Conservation (phyloP, 306 rosid genomes). For the Abrus precatorius region DNA sequence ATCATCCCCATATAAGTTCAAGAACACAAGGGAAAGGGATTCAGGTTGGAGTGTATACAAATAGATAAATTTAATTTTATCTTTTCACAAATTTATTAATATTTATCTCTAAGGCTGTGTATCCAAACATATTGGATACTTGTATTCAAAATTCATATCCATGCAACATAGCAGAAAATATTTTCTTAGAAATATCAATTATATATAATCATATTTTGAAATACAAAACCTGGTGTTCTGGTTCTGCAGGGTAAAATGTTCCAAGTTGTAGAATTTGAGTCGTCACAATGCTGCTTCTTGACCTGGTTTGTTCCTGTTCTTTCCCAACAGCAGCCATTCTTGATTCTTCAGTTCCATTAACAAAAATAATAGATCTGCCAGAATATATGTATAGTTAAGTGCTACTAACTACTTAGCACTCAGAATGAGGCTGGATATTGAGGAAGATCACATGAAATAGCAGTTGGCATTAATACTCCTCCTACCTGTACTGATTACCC, state of each 20-base stretch:
- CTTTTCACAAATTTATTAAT: no score
- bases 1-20: background rate
- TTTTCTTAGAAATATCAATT: constrained; percentile 26
- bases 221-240: constrained; percentile 87
- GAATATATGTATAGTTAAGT: constrained; percentile 36
- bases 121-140: background rate
- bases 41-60: background rate
- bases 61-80: constrained; percentile 4
- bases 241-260: constrained; percentile 80
- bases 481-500: constrained; percentile 91
- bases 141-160: background rate
- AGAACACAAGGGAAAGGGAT: background rate
- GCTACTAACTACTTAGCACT: background rate
- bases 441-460: constrained; percentile 21
- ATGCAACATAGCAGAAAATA: constrained; percentile 20
- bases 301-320: constrained; percentile 86
- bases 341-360: constrained; percentile 83
- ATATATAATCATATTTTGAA: constrained; percentile 32
- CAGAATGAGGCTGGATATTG: constrained; percentile 31
- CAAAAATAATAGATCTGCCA: constrained; percentile 84
- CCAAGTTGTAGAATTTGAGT: constrained; percentile 83
- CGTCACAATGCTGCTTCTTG: constrained; percentile 78
- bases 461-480: constrained; percentile 32
- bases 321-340: constrained; percentile 81
- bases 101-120: background rate